phyloP scores from a whole-genome alignment of 371 early-diverging fungal genomes.

The Sporodiniella umbellata region DNA sequence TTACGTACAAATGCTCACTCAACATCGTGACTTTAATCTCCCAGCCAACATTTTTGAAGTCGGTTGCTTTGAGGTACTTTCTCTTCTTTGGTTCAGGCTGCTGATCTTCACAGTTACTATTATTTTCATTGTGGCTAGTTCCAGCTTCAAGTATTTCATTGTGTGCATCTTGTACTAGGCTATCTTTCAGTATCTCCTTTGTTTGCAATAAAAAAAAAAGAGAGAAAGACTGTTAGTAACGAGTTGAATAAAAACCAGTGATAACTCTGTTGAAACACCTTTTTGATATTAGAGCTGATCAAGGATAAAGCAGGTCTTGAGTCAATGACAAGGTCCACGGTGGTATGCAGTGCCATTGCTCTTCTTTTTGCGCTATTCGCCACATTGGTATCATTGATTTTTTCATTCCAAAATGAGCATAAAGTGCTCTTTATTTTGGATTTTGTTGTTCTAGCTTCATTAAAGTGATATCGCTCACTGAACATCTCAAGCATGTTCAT shows the following conservation, averaged over 20 bases:
- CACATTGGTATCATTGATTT: slow-evolving; percentile 5
- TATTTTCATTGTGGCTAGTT: slow-evolving; percentile 13
- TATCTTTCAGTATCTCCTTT: slow-evolving; percentile 9
- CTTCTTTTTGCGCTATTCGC: slow-evolving; percentile 9
- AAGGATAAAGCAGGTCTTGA: slow-evolving; percentile 13
- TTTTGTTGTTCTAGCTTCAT: slow-evolving; percentile 10
- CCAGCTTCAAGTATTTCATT: slow-evolving; percentile 14
- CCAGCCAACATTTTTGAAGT: slow-evolving; percentile 9
- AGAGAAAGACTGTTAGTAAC: slow-evolving; percentile 6
- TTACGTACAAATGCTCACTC: slow-evolving; percentile 11
- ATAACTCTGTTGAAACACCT: slow-evolving; percentile 3
- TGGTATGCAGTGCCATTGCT: slow-evolving; percentile 5
- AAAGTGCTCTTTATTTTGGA: slow-evolving; percentile 8
- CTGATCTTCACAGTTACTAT: slow-evolving; percentile 10
- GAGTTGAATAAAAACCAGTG: slow-evolving; percentile 7
- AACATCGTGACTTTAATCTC: slow-evolving; percentile 9
- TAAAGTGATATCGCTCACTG: slow-evolving; percentile 10
- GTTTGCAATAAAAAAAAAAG: slow-evolving; percentile 7
- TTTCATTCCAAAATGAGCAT: slow-evolving; percentile 11
- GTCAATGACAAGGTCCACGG: slow-evolving; percentile 10
- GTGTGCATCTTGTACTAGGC: slow-evolving; percentile 11
- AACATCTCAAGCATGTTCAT: slow-evolving; percentile 13
- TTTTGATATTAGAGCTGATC: slow-evolving; percentile 11
- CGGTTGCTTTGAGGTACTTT: slow-evolving; percentile 8
- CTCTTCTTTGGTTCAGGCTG: slow-evolving; percentile 14